phyloP scores from a whole-genome alignment of 2,329 filamentous ascomycete species.

The Aspergillus latus region DNA sequence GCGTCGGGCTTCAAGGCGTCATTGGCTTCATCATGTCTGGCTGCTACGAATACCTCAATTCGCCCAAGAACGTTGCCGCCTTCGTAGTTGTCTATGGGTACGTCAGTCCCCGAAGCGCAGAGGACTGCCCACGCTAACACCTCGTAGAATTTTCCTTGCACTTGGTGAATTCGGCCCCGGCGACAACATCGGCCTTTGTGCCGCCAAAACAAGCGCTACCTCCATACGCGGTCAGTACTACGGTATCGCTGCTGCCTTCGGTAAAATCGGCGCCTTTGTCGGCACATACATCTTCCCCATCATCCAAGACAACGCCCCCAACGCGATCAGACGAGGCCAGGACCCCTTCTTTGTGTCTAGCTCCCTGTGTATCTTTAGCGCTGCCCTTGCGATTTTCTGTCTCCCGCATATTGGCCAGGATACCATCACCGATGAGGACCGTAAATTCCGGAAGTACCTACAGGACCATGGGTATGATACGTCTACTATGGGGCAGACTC shows the following conservation, averaged over 20 bases:
- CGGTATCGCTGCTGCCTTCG: slow-evolving; percentile 49
- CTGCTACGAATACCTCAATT: slow-evolving; percentile 68
- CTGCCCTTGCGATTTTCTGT: slow-evolving; percentile 63
- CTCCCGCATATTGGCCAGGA: slow-evolving; percentile 74
- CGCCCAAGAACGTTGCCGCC: slow-evolving; percentile 65
- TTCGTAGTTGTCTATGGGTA: slow-evolving; percentile 76
- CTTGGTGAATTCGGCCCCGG: slow-evolving; percentile 82
- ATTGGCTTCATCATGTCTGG: slow-evolving; percentile 89
- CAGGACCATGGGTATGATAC: slow-evolving; percentile 75
- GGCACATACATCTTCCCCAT: slow-evolving; percentile 81
- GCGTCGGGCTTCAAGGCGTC: slow-evolving; percentile 70
- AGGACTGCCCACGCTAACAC: background rate
- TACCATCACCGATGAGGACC: slow-evolving; percentile 77
- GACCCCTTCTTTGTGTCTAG: slow-evolving; percentile 89
- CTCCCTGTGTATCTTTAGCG: slow-evolving; percentile 72
- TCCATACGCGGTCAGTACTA: slow-evolving; percentile 78
- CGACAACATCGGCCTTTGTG: slow-evolving; percentile 85
- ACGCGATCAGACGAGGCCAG: slow-evolving; percentile 64
- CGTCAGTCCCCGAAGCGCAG: slow-evolving; percentile 11
- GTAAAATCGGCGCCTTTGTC: slow-evolving; percentile 67
- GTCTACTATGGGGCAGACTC: slow-evolving; percentile 50
- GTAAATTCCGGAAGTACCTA: slow-evolving; percentile 71
- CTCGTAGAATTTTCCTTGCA: slow-evolving; percentile 64
- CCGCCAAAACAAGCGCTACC: slow-evolving; percentile 84
- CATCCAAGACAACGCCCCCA: slow-evolving; percentile 59